Base-by-base conservation (phyloP, 768 basidiomycete species). In the Hypsizygus marmoreus region DNA sequence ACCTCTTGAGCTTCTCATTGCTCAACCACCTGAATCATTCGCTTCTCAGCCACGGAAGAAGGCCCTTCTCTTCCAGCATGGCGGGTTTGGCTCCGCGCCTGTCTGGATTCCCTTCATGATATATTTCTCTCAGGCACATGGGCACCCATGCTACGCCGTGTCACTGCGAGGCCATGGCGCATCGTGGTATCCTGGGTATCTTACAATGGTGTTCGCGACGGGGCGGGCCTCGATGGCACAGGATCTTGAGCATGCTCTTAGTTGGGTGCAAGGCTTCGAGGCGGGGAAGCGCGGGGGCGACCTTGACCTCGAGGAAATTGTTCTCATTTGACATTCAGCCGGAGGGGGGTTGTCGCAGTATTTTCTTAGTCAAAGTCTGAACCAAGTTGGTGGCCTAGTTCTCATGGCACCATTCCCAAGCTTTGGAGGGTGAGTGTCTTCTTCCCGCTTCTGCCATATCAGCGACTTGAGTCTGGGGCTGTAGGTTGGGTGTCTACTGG, bases 71-170 rank as follows among this genome's bases (percentile, higher is more conserved):
- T 48, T 54, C 26, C 41, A 50, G 22, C 53, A 54, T 26, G 53
- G 53, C 7, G 53, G 53, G 20, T 54, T 50, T 23, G 53, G 53
- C 19, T 38, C 40, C 4, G 45, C 53, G 4, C 40, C 37, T 11
- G 46, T 50, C 38, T 54, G 53, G 53, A 50, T 47, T 32, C 40
- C 45, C 11, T 54, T 36, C 34, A 30, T 54, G 6, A n/a, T 38
- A 12, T 50, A 43, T 26, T 51, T 54, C 24, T 50, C 47, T 2
- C 53, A 50, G 24, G 41, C 32, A 26, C 17, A 40, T 24, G 53
- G 40, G 8, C 28, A 36, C 25, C 37, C 31, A 33, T 54, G 44
- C 19, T 55, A 55, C 34, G 49, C 53, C 11, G 46, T 43, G 1
- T 55, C 53, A 9, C 38, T 55, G 13, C 38, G 49, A 3, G 53